Conservation (phyloP, 495 filamentous ascomycete genomes). For the Aspergillus bridgeri region DNA sequence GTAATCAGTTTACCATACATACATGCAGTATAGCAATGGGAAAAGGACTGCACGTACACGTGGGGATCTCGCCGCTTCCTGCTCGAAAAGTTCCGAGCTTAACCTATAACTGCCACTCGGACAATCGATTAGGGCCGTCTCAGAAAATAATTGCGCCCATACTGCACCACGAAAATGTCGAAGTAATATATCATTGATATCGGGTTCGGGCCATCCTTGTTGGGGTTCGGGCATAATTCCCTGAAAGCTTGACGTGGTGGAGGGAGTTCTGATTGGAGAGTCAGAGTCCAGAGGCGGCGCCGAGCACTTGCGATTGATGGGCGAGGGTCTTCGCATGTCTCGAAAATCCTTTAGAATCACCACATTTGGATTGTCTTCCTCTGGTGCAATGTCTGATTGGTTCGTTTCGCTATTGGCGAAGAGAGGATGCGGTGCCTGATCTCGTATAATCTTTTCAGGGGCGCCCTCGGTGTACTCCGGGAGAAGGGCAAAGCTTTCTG, state of each 20-base stretch:
- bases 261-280: conserved; percentile 7
- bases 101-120: conserved; percentile 20
- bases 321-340: conserved; percentile 37
- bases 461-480: conserved; percentile 49
- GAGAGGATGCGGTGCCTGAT: conserved; percentile 11
- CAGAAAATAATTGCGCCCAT: conserved; percentile 37
- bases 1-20: background rate
- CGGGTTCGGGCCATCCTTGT: conserved; percentile 19
- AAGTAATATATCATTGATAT: conserved; percentile 35
- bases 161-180: conserved; percentile 45
- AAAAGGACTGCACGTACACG: conserved; percentile 38
- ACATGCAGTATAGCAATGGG: conserved; percentile 2
- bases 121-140: background rate
- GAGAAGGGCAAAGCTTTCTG: conserved; percentile 50
- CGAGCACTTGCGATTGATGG: conserved; percentile 25
- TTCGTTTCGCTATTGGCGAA: conserved; percentile 16
- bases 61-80: conserved; percentile 46
- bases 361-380: conserved; percentile 38
- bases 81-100: conserved; percentile 47
- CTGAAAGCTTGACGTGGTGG: conserved; percentile 10
- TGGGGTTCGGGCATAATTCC: conserved; percentile 8
- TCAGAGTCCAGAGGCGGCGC: conserved; percentile 37
- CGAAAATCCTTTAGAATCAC: conserved; percentile 50
- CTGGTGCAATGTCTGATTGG: conserved; percentile 21
- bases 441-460: conserved; percentile 14